Percentiles rank a stretch among this genome's conserved stretches.
These are phyloP conservation scores for Adansonia digitata DNA, from an alignment of 345 rosid genomes.

Conservation along the genomic window DNA sequence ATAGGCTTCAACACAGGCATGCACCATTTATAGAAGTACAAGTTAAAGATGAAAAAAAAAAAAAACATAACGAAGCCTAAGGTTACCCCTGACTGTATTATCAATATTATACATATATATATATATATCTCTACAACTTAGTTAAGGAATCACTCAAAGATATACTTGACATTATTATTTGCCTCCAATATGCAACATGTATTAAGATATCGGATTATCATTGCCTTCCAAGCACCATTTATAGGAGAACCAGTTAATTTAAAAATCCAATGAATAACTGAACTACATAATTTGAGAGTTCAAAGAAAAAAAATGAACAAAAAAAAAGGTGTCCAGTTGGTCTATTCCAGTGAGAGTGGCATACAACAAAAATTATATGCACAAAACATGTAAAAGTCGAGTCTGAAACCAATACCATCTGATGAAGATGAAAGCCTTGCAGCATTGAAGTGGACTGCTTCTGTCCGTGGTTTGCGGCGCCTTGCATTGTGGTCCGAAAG, in stretches of 20 bases:
- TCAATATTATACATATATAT: no score
- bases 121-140: no score
- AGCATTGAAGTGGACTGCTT: conserved; percentile 40
- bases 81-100: not conserved
- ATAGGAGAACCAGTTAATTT: not conserved
- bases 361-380: not conserved
- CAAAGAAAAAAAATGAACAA: not conserved
- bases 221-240: not conserved
- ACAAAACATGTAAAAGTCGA: not conserved
- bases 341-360: not conserved
- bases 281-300: not conserved
- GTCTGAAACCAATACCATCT: conserved; percentile 43
- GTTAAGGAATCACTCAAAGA: no score
- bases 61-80: not conserved
- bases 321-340: not conserved
- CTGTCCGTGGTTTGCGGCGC: conserved; percentile 89
- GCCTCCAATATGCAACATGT: not conserved
- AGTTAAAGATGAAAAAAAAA: not conserved
- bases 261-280: not conserved
- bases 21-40: not conserved
- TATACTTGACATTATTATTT: not conserved
- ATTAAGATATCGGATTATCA: not conserved
- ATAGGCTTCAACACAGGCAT: not conserved
- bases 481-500: conserved; percentile 96
- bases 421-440: conserved; percentile 41